Conservation (phyloP, 2,329 filamentous ascomycete genomes). For the Xylogone sp. region DNA sequence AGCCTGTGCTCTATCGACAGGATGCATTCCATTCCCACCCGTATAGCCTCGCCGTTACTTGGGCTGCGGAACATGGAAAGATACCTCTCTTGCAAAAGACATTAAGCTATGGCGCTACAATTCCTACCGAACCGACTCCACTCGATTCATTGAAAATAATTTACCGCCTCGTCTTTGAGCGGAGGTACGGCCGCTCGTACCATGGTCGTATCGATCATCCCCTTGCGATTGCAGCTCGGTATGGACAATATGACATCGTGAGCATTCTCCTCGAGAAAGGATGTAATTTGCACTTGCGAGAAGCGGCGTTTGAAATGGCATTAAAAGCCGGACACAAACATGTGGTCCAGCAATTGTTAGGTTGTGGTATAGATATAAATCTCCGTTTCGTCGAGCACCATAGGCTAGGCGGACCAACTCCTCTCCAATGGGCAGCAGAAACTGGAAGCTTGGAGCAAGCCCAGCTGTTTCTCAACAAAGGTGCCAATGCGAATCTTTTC, state of each 20-base stretch:
- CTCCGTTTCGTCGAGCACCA: background rate
- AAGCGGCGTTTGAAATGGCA: background rate
- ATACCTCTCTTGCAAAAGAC: background rate
- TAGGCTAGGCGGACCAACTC: background rate
- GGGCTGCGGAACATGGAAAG: background rate
- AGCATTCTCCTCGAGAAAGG: background rate
- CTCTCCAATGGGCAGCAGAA: background rate
- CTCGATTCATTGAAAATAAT: background rate
- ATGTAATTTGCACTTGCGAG: background rate
- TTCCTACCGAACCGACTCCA: background rate
- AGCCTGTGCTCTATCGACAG: background rate
- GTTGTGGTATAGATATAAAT: background rate
- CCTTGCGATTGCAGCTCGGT: background rate
- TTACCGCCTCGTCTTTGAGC: background rate
- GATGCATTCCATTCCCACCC: background rate
- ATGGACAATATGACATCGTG: background rate
- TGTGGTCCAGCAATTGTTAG: background rate
- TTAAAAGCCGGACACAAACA: background rate
- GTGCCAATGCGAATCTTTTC: background rate
- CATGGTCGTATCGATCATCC: background rate
- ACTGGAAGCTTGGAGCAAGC: background rate
- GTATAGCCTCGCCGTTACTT: background rate
- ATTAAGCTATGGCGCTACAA: background rate
- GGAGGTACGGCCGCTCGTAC: background rate
- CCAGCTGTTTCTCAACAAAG: background rate